Evolutionary conservation across 2,329 filamentous ascomycete species (phyloP).

Genomic region (Aureobasidium leucospermi): DNA sequence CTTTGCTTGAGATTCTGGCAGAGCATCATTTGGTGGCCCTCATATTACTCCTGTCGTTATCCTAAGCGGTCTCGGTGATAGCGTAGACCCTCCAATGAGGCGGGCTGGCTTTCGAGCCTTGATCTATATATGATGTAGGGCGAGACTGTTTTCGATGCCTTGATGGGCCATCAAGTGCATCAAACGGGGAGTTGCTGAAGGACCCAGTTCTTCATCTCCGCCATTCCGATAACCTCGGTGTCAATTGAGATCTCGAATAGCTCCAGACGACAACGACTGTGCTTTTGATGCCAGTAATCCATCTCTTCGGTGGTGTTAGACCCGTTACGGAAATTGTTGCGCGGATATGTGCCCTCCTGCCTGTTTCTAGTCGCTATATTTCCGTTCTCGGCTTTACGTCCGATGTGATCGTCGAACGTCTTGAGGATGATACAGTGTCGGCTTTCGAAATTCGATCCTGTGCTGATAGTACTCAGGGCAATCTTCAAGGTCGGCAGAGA

Average conservation of each 20-base stretch:
- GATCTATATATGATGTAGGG: too few relatives aligned
- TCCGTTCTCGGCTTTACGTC: too few relatives aligned
- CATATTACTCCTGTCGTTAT: too few relatives aligned
- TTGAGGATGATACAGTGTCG: not conserved
- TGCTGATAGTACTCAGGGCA: not conserved
- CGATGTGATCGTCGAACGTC: not conserved
- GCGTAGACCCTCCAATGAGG: too few relatives aligned
- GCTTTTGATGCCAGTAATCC: not conserved
- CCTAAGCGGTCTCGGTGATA: too few relatives aligned
- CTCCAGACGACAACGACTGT: not conserved
- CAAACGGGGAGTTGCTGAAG: slow-evolving; percentile 4
- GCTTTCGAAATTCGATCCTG: not conserved
- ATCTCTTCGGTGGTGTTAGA: not conserved
- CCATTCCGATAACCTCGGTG: not conserved
- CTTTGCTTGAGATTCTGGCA: too few relatives aligned
- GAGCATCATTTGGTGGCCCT: too few relatives aligned
- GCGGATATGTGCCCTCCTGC: not conserved
- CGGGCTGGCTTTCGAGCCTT: too few relatives aligned
- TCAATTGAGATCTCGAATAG: not conserved
- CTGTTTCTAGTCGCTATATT: too few relatives aligned
- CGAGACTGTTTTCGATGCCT: too few relatives aligned
- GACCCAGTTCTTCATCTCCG: not conserved
- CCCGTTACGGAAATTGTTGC: not conserved
- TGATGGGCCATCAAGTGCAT: too few relatives aligned
- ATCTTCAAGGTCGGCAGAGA: not conserved